Evolutionary conservation across 2,329 filamentous ascomycete species (phyloP).

Genomic region (Stachybotrys chartarum): DNA sequence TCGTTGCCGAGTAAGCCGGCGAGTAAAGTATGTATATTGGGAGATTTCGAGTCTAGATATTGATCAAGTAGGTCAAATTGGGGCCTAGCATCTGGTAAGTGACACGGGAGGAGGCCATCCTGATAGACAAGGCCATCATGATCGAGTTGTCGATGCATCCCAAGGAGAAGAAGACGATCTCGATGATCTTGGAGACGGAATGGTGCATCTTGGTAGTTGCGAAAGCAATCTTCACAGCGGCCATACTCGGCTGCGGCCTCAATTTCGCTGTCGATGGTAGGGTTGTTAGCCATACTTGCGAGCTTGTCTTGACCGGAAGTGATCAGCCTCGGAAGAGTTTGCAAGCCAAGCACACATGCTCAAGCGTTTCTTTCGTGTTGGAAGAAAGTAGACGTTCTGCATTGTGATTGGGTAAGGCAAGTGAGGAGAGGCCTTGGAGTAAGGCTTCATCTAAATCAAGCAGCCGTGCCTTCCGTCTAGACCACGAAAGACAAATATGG

Average conservation of each 20-base stretch:
- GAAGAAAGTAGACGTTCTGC: neutral
- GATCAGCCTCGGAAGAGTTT: too few relatives aligned
- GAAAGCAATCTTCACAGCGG: constrained; percentile 17
- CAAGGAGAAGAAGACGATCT: constrained; percentile 12
- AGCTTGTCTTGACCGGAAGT: neutral
- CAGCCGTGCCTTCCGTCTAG: too few relatives aligned
- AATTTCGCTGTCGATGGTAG: neutral
- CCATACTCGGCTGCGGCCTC: constrained; percentile 17
- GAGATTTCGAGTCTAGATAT: neutral
- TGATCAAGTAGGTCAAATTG: neutral
- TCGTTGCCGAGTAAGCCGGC: too few relatives aligned
- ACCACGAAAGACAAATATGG: too few relatives aligned
- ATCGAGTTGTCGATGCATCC: neutral
- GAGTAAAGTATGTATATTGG: neutral
- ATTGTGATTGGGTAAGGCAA: too few relatives aligned
- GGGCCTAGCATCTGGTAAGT: neutral
- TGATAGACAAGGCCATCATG: constrained; percentile 14
- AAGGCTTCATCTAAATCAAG: too few relatives aligned
- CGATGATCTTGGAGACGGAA: constrained; percentile 18
- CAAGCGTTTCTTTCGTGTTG: neutral
- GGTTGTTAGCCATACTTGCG: neutral
- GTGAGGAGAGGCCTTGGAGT: too few relatives aligned
- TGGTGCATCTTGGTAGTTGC: constrained; percentile 11
- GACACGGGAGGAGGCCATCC: constrained; percentile 6
- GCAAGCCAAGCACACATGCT: too few relatives aligned